A percentile compares a stretch with the other conserved stretches of the same genome.
phyloP scores from a whole-genome alignment of 2,329 filamentous ascomycete species.

The Hypoxylon sp. region DNA sequence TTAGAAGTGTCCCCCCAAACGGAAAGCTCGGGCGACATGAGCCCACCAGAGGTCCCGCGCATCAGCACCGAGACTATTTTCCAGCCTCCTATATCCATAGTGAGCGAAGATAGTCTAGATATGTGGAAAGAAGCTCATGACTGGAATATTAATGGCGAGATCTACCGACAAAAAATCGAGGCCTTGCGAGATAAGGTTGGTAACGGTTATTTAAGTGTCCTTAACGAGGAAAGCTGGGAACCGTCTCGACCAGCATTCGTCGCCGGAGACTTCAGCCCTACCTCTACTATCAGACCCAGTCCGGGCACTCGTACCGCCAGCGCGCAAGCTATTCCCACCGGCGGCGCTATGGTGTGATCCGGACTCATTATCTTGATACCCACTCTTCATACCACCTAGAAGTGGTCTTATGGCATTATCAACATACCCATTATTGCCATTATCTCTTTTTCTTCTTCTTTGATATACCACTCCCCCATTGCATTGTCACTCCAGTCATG shows the following conservation, averaged over 20 bases:
- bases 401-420: conserved; percentile 25
- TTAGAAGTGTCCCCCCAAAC: conserved; percentile 45
- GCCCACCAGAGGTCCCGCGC: conserved; percentile 48
- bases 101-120: conserved; percentile 45
- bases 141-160: conserved; percentile 75
- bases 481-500: conserved; percentile 40
- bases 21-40: conserved; percentile 44
- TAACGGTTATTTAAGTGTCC: conserved; percentile 83
- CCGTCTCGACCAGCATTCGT: conserved; percentile 51
- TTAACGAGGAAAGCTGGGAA: conserved; percentile 80
- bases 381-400: conserved; percentile 16
- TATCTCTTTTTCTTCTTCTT: too few species aligned
- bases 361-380: conserved; percentile 21
- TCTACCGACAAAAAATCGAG: conserved; percentile 89
- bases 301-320: conserved; percentile 49
- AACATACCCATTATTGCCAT: conserved; percentile 24
- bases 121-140: conserved; percentile 58
- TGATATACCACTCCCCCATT: conserved; percentile 33
- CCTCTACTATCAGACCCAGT: conserved; percentile 50
- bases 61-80: conserved; percentile 51
- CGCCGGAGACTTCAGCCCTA: conserved; percentile 49
- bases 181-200: conserved; percentile 85
- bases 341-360: conserved; percentile 59
- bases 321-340: conserved; percentile 62
- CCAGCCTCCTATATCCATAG: conserved; percentile 46